Evolutionary conservation across 805 yeast genomes (phyloP).

Genomic region (Naumovozyma baii): DNA sequence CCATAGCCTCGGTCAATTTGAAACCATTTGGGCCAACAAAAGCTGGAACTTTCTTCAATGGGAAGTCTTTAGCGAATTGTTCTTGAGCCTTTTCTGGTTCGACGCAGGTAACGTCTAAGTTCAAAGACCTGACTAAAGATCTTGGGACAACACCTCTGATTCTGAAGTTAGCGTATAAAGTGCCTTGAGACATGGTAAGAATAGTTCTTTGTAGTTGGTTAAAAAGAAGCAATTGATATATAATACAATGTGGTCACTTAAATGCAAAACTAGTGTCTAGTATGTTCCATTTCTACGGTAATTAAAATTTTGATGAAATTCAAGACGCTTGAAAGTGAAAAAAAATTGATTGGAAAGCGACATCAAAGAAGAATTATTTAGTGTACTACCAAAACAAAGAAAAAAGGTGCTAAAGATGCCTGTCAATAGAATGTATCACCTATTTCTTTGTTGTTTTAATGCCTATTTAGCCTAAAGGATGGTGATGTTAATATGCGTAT

Average conservation of each 20-base stretch:
- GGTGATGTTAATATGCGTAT: too few species aligned
- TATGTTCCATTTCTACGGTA: neutral
- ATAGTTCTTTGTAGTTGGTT: neutral
- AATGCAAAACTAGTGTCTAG: too few species aligned
- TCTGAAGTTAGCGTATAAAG: constrained; percentile 41
- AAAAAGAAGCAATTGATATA: too few species aligned
- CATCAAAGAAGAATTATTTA: too few species aligned
- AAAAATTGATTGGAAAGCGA: too few species aligned
- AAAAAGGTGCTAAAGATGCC: too few species aligned
- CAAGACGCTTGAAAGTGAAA: neutral
- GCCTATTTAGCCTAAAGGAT: too few species aligned
- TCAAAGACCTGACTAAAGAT: constrained; percentile 49
- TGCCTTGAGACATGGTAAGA: constrained; percentile 53
- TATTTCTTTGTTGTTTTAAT: too few species aligned
- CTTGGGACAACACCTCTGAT: constrained; percentile 35
- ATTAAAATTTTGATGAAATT: too few species aligned
- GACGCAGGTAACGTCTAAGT: constrained; percentile 46
- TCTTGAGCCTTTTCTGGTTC: constrained; percentile 28
- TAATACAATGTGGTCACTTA: too few species aligned
- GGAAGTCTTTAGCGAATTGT: constrained; percentile 45
- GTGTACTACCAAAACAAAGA: too few species aligned
- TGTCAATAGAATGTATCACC: too few species aligned
- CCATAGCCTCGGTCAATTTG: constrained; percentile 61
- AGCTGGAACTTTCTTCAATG: constrained; percentile 57
- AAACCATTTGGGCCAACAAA: constrained; percentile 62